These are phyloP conservation scores for Aspergillus kassunensis DNA, from an alignment of 495 filamentous ascomycete species.

Conservation along the genomic window DNA sequence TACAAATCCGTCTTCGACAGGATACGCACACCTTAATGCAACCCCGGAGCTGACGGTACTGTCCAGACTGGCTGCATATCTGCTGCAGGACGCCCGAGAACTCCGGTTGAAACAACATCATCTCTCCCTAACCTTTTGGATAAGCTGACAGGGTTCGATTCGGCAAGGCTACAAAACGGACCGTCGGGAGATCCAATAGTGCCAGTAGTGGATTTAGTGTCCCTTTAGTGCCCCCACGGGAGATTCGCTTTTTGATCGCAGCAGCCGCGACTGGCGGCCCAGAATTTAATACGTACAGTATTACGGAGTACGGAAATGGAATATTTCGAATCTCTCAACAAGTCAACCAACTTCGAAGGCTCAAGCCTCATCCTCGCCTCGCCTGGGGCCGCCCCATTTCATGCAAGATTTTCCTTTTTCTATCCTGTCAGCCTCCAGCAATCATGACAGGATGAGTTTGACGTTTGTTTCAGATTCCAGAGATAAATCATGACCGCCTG, in stretches of 20 bases:
- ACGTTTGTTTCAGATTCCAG: background rate
- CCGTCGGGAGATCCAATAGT: constrained; percentile 19
- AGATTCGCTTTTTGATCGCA: constrained; percentile 6
- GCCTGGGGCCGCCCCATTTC: too few species aligned
- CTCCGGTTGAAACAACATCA: background rate
- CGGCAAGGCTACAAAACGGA: constrained; percentile 19
- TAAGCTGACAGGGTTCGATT: constrained; percentile 12
- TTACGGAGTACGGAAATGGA: too few species aligned
- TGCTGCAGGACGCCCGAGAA: constrained; percentile 17
- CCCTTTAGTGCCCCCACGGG: background rate
- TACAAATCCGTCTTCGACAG: background rate
- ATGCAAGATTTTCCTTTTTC: constrained; percentile 3
- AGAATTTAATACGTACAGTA: too few species aligned
- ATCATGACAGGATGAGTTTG: background rate
- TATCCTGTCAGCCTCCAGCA: constrained; percentile 1
- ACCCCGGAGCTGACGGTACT: constrained; percentile 16
- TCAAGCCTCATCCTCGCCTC: too few species aligned
- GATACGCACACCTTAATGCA: constrained; percentile 1
- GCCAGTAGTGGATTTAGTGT: constrained; percentile 1
- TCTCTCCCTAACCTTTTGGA: background rate
- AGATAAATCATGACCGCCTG: background rate
- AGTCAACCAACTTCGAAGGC: too few species aligned
- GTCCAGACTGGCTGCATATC: constrained; percentile 15
- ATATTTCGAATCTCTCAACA: too few species aligned
- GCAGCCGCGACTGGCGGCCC: constrained; percentile 21